Evolutionary conservation across 2,329 filamentous ascomycete species (phyloP).

Genomic region (Colletotrichum musae): DNA sequence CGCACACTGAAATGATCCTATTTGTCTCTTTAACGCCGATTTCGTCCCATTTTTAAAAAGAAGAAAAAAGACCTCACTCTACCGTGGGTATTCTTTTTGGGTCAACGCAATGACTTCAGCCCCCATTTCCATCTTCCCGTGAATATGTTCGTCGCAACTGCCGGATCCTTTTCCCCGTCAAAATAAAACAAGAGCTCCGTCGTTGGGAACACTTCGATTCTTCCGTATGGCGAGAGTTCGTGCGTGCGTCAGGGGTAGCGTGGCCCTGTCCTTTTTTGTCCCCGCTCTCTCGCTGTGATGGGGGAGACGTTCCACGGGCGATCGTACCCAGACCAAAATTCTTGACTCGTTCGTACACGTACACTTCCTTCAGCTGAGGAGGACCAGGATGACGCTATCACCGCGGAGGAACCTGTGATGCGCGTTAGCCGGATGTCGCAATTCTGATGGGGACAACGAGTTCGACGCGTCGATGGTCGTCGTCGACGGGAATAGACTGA

Average conservation of each 20-base stretch:
- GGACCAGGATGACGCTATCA: conserved; percentile 88
- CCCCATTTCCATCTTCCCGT: neutral
- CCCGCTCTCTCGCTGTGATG: neutral
- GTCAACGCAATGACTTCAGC: conserved; percentile 19
- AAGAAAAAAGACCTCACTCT: conserved; percentile 36
- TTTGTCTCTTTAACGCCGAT: conserved; percentile 56
- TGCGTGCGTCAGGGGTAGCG: conserved; percentile 2
- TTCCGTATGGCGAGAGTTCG: conserved; percentile 1
- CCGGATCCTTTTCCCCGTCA: neutral
- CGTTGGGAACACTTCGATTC: neutral
- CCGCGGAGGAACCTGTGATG: conserved; percentile 82
- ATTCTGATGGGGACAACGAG: neutral
- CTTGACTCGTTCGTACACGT: conserved; percentile 25
- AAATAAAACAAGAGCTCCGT: conserved; percentile 8
- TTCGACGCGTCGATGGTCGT: conserved; percentile 12
- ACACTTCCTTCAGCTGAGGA: conserved; percentile 73
- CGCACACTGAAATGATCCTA: conserved; percentile 31
- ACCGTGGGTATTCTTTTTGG: conserved; percentile 40
- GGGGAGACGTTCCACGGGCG: conserved; percentile 13
- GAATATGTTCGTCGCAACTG: conserved; percentile 1
- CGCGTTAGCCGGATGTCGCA: conserved; percentile 2
- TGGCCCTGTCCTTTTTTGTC: neutral
- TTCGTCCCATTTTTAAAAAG: conserved; percentile 48
- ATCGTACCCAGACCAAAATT: conserved; percentile 25
- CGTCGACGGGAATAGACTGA: conserved; percentile 61